phyloP scores from a whole-genome alignment of 1,139 yeast species.

The Arxiozyma bovina region DNA sequence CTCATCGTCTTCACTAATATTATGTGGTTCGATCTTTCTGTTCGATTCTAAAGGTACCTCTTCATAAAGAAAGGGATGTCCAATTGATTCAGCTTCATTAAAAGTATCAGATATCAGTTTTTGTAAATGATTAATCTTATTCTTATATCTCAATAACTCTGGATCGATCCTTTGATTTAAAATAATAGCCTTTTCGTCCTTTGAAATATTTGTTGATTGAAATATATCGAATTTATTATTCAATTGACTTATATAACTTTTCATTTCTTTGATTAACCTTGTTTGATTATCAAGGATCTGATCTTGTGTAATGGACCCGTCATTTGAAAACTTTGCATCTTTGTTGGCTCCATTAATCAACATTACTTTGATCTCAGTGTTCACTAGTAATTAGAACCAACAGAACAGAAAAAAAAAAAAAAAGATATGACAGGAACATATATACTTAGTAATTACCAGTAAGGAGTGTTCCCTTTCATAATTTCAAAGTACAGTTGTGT shows the following conservation, averaged over 20 bases:
- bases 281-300: background rate
- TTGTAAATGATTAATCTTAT: slow-evolving; percentile 5
- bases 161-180: slow-evolving; percentile 15
- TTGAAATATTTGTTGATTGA: slow-evolving; percentile 24
- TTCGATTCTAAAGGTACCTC: background rate
- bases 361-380: background rate
- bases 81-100: background rate
- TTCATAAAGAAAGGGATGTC: background rate
- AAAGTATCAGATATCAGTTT: background rate
- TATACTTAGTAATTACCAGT: too few relatives aligned
- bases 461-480: too few relatives aligned
- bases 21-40: background rate
- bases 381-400: background rate
- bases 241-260: slow-evolving; percentile 1
- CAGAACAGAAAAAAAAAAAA: background rate
- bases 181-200: slow-evolving; percentile 18
- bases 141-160: slow-evolving; percentile 7
- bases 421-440: too few relatives aligned
- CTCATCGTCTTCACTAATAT: background rate
- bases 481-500: too few relatives aligned
- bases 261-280: slow-evolving; percentile 4
- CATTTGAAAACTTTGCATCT: background rate
- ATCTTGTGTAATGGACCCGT: background rate
- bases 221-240: slow-evolving; percentile 18
- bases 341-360: background rate